These are phyloP conservation scores for Leishmania gerbilli DNA, from an alignment of 208 protist species.

Conservation along the genomic window DNA sequence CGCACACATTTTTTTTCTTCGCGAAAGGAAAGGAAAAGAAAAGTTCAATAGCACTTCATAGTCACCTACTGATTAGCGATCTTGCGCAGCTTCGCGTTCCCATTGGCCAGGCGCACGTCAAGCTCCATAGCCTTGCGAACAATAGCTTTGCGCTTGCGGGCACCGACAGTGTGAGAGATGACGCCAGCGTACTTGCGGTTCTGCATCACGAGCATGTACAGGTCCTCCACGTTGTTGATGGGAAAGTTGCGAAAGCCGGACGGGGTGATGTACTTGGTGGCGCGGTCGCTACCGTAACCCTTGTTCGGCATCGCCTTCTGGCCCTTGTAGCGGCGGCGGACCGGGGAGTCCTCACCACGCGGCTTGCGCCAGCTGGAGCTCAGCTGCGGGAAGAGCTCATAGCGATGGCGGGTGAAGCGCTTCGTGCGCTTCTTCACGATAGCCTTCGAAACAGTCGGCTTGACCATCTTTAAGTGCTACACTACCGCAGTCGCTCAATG, in stretches of 20 bases:
- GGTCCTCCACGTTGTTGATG: conserved; percentile 95
- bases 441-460: conserved; percentile 88
- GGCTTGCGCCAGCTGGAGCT: conserved; percentile 97
- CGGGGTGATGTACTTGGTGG: conserved; percentile 96
- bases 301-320: conserved; percentile 97
- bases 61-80: conserved; percentile 54
- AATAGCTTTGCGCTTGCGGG: conserved; percentile 95
- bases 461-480: conserved; percentile 87
- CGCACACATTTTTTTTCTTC: conserved; percentile 3
- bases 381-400: conserved; percentile 94
- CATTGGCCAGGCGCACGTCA: conserved; percentile 97
- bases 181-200: conserved; percentile 99
- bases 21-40: conserved; percentile 6
- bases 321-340: conserved; percentile 98
- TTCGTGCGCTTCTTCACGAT: conserved; percentile 98
- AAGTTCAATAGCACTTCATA: conserved; percentile 4
- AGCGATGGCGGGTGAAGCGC: conserved; percentile 96
- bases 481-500: background rate
- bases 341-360: conserved; percentile 98
- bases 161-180: conserved; percentile 96
- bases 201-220: conserved; percentile 99
- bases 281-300: conserved; percentile 98
- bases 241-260: conserved; percentile 98
- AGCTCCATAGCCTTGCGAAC: conserved; percentile 97
- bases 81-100: conserved; percentile 94